These are phyloP conservation scores for Pyrus hybrid DNA, from an alignment of 331 rosid species.

Conservation along the genomic window DNA sequence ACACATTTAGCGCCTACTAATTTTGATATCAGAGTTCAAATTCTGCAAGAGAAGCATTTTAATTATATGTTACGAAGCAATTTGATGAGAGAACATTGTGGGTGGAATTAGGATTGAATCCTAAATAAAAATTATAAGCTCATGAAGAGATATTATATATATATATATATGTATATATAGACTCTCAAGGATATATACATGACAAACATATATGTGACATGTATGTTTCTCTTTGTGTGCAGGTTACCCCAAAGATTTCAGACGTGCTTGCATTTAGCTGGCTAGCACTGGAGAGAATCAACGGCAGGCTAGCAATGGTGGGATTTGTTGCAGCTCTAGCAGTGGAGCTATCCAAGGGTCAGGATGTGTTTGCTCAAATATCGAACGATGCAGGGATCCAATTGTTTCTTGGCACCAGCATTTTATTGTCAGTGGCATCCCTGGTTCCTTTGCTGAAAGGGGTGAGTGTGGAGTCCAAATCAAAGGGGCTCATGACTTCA, in stretches of 20 bases:
- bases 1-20: not conserved
- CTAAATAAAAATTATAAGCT: not conserved
- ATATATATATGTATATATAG: too few species aligned
- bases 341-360: conserved; percentile 55
- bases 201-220: not conserved
- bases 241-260: conserved; percentile 46
- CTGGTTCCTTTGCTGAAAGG: conserved; percentile 62
- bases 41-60: too few species aligned
- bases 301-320: conserved; percentile 82
- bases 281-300: conserved; percentile 89
- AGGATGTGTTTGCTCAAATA: conserved; percentile 55
- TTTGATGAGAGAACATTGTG: not conserved
- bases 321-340: conserved; percentile 74
- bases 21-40: not conserved
- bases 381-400: conserved; percentile 47
- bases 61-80: not conserved
- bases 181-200: not conserved
- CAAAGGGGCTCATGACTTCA: conserved; percentile 48
- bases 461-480: conserved; percentile 70
- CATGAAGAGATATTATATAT: not conserved
- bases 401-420: conserved; percentile 54
- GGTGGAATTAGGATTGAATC: too few species aligned
- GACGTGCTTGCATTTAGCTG: conserved; percentile 74
- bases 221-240: not conserved
- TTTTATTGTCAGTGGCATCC: conserved; percentile 57